These are phyloP conservation scores for Fusarium bactridioides DNA, from an alignment of 2,329 filamentous ascomycete species.

Conservation along the genomic window DNA sequence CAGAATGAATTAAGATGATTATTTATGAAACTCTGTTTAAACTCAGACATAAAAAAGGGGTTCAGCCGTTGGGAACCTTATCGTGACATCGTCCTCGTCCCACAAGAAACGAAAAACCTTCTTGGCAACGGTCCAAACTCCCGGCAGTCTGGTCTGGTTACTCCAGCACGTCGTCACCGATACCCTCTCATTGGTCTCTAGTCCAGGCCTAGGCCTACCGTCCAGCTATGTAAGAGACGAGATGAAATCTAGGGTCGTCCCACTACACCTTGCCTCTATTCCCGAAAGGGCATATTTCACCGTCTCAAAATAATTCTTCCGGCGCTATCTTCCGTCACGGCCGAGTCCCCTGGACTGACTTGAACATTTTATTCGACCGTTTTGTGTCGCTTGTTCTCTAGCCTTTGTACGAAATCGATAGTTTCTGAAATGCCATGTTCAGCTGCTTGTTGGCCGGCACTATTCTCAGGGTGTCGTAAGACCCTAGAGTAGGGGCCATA, in stretches of 20 bases:
- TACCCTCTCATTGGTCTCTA: neutral
- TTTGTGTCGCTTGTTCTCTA: neutral
- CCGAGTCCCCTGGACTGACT: neutral
- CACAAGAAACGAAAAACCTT: neutral
- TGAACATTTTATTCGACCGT: neutral
- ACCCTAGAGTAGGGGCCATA: neutral
- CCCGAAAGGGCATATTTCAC: neutral
- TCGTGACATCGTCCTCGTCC: neutral
- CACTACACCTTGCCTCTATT: neutral
- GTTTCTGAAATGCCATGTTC: neutral
- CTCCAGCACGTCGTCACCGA: neutral
- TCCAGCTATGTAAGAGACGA: neutral
- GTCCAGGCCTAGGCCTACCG: neutral
- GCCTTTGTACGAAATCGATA: neutral
- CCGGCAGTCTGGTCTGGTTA: neutral
- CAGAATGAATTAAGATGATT: fast-evolving
- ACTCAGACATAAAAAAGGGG: neutral
- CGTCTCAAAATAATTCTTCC: neutral
- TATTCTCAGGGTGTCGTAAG: neutral
- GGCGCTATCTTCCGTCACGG: neutral
- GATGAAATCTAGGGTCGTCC: neutral
- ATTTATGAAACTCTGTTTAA: neutral
- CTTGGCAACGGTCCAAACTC: neutral
- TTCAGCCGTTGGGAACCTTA: neutral
- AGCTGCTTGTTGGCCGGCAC: neutral